These are phyloP conservation scores for Aspergillus egyptiacus DNA, from an alignment of 495 filamentous ascomycete species.

Conservation along the genomic window DNA sequence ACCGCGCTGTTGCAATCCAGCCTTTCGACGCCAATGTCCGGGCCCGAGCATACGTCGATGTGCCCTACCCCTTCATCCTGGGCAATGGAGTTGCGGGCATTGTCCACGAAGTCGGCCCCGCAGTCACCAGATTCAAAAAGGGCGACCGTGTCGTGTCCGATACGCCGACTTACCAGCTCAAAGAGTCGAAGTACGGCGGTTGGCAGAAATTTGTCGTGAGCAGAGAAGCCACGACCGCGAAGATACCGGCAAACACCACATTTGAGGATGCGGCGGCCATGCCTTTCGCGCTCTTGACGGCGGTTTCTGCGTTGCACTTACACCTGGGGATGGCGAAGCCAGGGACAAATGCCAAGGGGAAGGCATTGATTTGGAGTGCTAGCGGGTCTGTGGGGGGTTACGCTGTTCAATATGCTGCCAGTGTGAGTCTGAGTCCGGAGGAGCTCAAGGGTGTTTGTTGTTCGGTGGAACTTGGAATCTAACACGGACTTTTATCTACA, in stretches of 20 bases:
- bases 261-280: constrained; percentile 1
- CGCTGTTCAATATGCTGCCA: background rate
- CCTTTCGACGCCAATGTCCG: constrained; percentile 34
- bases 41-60: background rate
- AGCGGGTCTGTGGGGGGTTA: constrained; percentile 1
- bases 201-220: constrained; percentile 24
- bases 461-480: no score
- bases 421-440: constrained; percentile 48
- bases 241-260: background rate
- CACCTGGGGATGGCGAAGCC: constrained; percentile 1
- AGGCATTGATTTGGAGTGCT: background rate
- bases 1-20: constrained; percentile 34
- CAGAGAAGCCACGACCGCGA: no score
- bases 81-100: constrained; percentile 38
- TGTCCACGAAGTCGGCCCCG: constrained; percentile 29
- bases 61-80: constrained; percentile 23
- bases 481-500: constrained; percentile 55
- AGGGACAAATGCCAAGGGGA: background rate
- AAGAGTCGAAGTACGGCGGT: constrained; percentile 12
- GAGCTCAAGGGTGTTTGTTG: no score
- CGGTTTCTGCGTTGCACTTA: background rate
- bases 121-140: constrained; percentile 16
- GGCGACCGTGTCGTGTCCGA: constrained; percentile 27
- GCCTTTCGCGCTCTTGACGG: background rate
- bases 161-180: background rate